These are phyloP conservation scores for Camellia oleifera DNA, from an alignment of 179 eudicot genomes.

Conservation along the genomic window DNA sequence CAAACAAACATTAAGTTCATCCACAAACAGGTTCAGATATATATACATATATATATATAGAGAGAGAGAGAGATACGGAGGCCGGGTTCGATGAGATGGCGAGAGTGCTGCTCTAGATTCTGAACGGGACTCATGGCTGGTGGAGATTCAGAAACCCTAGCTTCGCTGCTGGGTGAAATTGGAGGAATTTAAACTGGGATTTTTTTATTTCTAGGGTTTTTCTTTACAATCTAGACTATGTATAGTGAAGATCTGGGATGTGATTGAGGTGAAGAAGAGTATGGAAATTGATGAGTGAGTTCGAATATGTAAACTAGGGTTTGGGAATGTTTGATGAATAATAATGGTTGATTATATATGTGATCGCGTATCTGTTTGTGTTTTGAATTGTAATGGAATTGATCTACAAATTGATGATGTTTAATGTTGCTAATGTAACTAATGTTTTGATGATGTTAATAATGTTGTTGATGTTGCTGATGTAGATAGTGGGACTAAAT, in stretches of 20 bases:
- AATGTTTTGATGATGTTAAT: too few species aligned
- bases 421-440: too few species aligned
- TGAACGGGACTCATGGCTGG: conserved; percentile 78
- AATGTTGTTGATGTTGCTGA: too few species aligned
- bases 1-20: background rate
- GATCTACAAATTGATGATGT: too few species aligned
- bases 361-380: too few species aligned
- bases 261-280: background rate
- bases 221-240: background rate
- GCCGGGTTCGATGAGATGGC: conserved; percentile 66
- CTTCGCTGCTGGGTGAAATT: background rate
- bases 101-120: conserved; percentile 94
- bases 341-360: too few species aligned
- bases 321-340: background rate
- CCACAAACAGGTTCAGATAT: background rate
- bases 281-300: background rate
- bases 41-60: background rate
- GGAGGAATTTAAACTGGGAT: background rate
- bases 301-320: background rate
- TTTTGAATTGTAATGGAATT: too few species aligned
- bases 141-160: conserved; percentile 35
- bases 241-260: background rate
- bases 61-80: conserved; percentile 40
- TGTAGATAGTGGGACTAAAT: too few species aligned
- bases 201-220: conserved; percentile 17